A percentile compares a stretch with the other conserved stretches of the same genome.
These are phyloP conservation scores for Cutaneotrichosporon daszewskae DNA, from an alignment of 1,284 basidiomycete genomes.

Conservation along the genomic window DNA sequence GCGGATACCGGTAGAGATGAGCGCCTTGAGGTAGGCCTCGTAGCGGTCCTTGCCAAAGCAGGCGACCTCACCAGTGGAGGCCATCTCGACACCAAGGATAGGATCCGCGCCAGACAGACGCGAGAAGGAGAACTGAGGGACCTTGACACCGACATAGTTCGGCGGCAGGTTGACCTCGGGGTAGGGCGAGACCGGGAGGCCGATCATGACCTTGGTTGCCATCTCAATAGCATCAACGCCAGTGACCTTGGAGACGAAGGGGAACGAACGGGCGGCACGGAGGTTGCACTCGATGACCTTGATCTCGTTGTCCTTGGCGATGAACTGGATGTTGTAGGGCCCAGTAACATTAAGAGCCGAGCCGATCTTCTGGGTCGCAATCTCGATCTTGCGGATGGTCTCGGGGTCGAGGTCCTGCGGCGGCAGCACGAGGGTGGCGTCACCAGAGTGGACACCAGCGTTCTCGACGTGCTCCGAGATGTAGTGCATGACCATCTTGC, in stretches of 20 bases:
- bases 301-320: constrained; percentile 99
- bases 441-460: constrained; percentile 94
- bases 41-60: constrained; percentile 98
- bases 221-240: constrained; percentile 96
- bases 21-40: constrained; percentile 94
- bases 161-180: constrained; percentile 78
- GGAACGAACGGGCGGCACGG: constrained; percentile 95
- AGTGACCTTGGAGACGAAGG: constrained; percentile 98
- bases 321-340: constrained; percentile 99
- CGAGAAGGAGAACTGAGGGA: constrained; percentile 97
- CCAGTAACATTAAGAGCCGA: constrained; percentile 98
- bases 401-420: constrained; percentile 96
- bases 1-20: constrained; percentile 91
- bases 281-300: constrained; percentile 99
- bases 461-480: constrained; percentile 99
- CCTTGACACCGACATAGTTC: constrained; percentile 97
- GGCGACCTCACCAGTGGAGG: constrained; percentile 98
- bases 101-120: constrained; percentile 94
- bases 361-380: constrained; percentile 94
- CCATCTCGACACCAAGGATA: constrained; percentile 99
- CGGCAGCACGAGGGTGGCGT: constrained; percentile 94
- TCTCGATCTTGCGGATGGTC: constrained; percentile 91
- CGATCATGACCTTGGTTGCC: constrained; percentile 97
- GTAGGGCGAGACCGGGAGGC: constrained; percentile 80
- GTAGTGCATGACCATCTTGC: constrained; percentile 98